Conservation (phyloP, 2,329 filamentous ascomycete species). For the Berkeleyomyces basicola region DNA sequence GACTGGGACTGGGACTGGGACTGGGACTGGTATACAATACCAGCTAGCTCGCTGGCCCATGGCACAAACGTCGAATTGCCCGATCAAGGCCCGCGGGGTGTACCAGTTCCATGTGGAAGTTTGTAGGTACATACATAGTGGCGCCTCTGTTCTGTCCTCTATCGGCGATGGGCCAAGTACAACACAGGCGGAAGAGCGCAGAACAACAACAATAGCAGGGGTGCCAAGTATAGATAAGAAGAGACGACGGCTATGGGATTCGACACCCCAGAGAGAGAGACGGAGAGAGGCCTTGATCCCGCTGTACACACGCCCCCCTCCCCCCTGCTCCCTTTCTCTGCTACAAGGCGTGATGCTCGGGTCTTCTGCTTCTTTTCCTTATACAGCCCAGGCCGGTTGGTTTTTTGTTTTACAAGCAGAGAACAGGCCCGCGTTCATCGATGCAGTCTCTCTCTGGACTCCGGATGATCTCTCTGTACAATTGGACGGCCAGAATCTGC, state of each 20-base stretch:
- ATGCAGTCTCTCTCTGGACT: no score
- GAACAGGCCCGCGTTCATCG: no score
- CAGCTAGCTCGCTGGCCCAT: no score
- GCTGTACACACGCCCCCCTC: not conserved
- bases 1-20: no score
- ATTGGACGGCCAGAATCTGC: not conserved
- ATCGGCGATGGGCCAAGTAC: no score
- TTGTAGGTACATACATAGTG: not conserved
- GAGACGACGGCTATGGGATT: not conserved
- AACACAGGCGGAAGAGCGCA: no score
- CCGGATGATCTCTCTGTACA: no score
- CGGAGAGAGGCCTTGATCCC: not conserved
- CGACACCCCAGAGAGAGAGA: not conserved
- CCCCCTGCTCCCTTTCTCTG: not conserved
- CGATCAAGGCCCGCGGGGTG: no score
- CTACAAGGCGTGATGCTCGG: not conserved
- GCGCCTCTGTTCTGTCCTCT: no score
- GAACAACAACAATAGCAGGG: not conserved
- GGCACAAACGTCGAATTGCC: no score
- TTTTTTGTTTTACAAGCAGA: no score
- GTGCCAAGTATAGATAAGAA: constrained; percentile 2
- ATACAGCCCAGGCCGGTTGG: not conserved
- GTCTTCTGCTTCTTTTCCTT: not conserved
- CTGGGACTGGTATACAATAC: no score
- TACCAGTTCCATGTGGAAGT: not conserved